Percentiles rank a stretch among this genome's conserved stretches.
phyloP scores from a whole-genome alignment of 495 filamentous ascomycete species.

The Alectoria sarmentosa region DNA sequence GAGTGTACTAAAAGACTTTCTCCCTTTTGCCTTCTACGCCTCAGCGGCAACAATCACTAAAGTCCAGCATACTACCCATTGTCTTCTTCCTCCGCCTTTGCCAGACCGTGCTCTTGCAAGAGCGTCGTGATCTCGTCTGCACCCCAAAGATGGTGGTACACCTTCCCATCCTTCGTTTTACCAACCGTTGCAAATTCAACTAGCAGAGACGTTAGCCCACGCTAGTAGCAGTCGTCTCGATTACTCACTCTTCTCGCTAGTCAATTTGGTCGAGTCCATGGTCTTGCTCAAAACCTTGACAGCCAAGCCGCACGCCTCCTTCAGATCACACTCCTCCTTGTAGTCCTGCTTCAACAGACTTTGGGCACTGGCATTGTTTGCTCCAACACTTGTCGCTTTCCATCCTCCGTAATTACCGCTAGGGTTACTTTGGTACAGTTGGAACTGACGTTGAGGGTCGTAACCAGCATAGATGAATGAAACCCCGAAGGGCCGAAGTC shows the following conservation, averaged over 20 bases:
- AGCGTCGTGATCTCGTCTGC: conserved; percentile 94
- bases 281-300: conserved; percentile 99
- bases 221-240: too few relatives aligned
- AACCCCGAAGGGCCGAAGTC: conserved; percentile 95
- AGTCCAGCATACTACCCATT: conserved; percentile 39
- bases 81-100: conserved; percentile 77
- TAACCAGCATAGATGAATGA: conserved; percentile 99
- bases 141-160: conserved; percentile 96
- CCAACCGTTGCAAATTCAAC: conserved; percentile 99
- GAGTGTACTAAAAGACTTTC: not conserved
- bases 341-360: conserved; percentile 99
- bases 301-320: conserved; percentile 94
- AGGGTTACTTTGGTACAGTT: conserved; percentile 99
- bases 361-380: conserved; percentile 96
- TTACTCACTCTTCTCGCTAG: conserved; percentile 91
- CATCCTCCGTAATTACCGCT: conserved; percentile 98
- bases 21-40: not conserved
- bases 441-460: conserved; percentile 91
- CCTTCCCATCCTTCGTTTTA: conserved; percentile 85
- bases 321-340: conserved; percentile 91
- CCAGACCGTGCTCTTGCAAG: conserved; percentile 90
- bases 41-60: not conserved
- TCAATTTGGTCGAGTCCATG: conserved; percentile 98
- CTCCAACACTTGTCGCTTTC: conserved; percentile 97
- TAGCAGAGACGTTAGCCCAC: conserved; percentile 31